Evolutionary conservation across 805 yeast genomes (phyloP), one percentile per base, ranked within the genome.

Genomic region (Teunomyces tritomae): DNA sequence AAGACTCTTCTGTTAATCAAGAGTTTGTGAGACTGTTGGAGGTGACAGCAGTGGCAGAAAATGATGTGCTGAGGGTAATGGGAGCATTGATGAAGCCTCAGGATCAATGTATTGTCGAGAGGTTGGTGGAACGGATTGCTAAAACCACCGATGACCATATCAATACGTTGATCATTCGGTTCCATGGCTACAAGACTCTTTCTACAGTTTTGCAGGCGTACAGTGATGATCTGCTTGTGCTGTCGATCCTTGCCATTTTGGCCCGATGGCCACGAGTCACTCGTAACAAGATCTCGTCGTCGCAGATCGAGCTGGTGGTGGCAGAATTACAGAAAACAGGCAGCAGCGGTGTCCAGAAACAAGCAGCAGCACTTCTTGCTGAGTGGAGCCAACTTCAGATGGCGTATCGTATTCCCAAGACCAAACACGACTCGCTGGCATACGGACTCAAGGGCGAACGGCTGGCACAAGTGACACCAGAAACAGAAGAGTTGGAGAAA

Each of bases 151-250:
- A 78, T 37, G 69, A 71, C 2, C 63, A 65, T 4, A 70, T 86
- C 27, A 80, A 86, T 46, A 65, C 76, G 10, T 76, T 78, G 28
- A 80, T 91, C 37, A 80, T 89, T 57, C 78, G 84, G 50, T 75
- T 89, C 59, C 99, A 91, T 63, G 99, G 98, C 9, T 87, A 89
- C 65, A 84, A 84, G 59, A 83, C 94, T 14, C 72, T 91, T 45
- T 79, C 87, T 11, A 78, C 83, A 10, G 67, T 88, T 4, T 60
- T 90, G 45, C 73, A 75, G 51, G 70, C 67, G 8, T 55, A 54
- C 43, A 36, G 61, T 10, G 44, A 50, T 10, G 73, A 68, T 20
- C 70, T 65, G 0, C 61, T 85, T 40, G 68, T 79, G 5, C 51
- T 57, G 3, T 64, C 73, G 56, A 76, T 88, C 13, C 67, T 92